Base-by-base conservation (phyloP, 805 yeast species). In the Sungouiella thailandica region DNA sequence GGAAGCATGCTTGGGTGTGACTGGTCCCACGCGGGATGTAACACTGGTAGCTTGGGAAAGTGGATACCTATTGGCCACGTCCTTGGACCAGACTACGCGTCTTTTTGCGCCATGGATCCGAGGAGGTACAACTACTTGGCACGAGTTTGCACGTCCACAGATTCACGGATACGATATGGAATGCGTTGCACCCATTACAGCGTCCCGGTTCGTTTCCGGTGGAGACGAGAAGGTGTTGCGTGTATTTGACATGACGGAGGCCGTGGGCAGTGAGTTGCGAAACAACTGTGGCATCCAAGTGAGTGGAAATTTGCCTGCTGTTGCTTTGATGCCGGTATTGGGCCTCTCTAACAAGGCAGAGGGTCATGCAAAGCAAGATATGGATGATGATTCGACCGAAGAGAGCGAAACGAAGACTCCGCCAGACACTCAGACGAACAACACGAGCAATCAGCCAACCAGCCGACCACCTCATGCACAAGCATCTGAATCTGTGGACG, bases 161-260 rank as follows among this genome's bases (percentile, higher is more conserved):
- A 93, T 93, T 43, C 99, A 93, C 57, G 99, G 99, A 7, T 93
- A 87, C 54, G 97, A 93, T 53, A 88, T 93, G 97, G 71, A 85
- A 24, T 79, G 95, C 45, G 66, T 84, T 6, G 76, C 79, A 24
- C 68, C 82, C 9, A 57, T 93, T 10, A 59, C 74, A 12, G 59
- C 68, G 31, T 68, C 83, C 1, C 65, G 73, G 43, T 90, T 85
- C 62, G 83, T 89, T 3, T 85, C 96, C 34, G 97, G 89, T 11
- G 97, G 97, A 30, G 99, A 94, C 53, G 99, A 93, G 53, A 94
- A 93, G 62, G 79, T 87, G 8, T 58, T 90, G 43, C 70, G 99
- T 46, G 84, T 88, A 1, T 93, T 94, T 55, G 89, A 83, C 44
- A 82, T 84, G 64, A 96, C 99, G 10, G 72, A 74, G 34, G 78